Evolutionary conservation across 2,329 filamentous ascomycete genomes (phyloP), one percentile per base, ranked within the genome.

Genomic region (Fusarium sp.): DNA sequence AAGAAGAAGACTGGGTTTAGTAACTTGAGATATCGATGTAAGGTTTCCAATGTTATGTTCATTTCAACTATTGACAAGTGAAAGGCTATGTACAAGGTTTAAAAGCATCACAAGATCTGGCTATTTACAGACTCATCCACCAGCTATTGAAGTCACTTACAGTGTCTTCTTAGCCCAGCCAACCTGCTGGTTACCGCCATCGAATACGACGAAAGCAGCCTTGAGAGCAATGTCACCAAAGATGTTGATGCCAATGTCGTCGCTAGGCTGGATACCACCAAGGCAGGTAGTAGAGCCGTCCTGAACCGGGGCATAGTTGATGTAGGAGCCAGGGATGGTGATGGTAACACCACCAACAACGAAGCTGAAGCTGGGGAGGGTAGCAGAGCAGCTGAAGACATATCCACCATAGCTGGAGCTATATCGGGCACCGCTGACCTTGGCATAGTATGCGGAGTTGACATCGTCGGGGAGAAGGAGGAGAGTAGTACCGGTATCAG

Each of bases 221-320:
- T 90, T 90, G 80, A 90, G 89, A 69, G 90, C 87, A 75, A 90
- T 85, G 73, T 90, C 89, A 28, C 89, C 89, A 78, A 88, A 90
- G 77, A 94, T 92, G 81, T 91, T 89, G 26, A 86, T 84, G 4
- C 72, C 73, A 24, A 76, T 47, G 12, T 66, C 58, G 3, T 74
- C 72, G 57, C 88, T 90, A 26, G 88, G 85, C 83, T 94, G 92
- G 15, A 94, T 84, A 73, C 91, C 91, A 70, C 91, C 92, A 73
- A 91, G 92, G 84, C 92, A 94, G 61, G 85, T 89, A 39, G 85
- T 84, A 45, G 83, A 84, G 28, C 85, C 82, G 8, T 63, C 44
- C 11, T 41, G 22, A 87, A 83, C 53, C 4, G 83, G 76, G 4
- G 87, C 85, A 73, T 90, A 92, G 74, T 86, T 87, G 74, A 90